phyloP scores from a whole-genome alignment of 306 rosid species.

The Trifolium dubium region DNA sequence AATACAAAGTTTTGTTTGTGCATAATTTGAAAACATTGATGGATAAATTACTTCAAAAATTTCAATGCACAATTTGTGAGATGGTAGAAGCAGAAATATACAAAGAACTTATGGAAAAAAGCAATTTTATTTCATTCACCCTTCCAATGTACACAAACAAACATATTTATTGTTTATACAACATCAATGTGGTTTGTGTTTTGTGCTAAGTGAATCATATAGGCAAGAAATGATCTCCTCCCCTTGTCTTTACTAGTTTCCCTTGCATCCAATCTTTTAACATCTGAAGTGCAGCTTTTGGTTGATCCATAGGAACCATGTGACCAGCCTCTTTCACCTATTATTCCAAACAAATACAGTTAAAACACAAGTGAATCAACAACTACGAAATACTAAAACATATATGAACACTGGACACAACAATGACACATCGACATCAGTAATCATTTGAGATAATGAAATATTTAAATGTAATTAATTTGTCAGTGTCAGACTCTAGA shows the following conservation, averaged over 20 bases:
- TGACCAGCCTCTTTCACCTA: constrained; percentile 86
- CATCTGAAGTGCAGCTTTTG: constrained; percentile 81
- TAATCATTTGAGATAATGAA: not conserved
- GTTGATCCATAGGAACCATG: constrained; percentile 98
- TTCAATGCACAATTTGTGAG: not conserved
- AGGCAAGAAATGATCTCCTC: constrained; percentile 47
- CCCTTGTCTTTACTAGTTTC: constrained; percentile 44
- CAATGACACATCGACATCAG: not conserved
- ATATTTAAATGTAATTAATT: not conserved
- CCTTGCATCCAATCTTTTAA: constrained; percentile 80
- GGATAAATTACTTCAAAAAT: too few relatives aligned
- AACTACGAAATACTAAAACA: not conserved
- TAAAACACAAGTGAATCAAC: constrained; percentile 31
- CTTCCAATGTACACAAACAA: constrained; percentile 2
- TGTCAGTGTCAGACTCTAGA: not conserved
- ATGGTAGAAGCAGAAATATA: not conserved
- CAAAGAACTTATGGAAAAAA: not conserved
- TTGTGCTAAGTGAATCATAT: constrained; percentile 39
- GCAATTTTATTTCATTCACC: not conserved
- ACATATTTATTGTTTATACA: constrained; percentile 33
- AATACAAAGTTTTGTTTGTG: too few relatives aligned
- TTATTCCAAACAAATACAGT: constrained; percentile 19
- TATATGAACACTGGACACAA: not conserved
- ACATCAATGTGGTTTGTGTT: constrained; percentile 15
- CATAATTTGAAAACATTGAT: too few relatives aligned